Base-by-base conservation (phyloP, 1,139 yeast genomes). In the Geotrichum carabidarum region DNA sequence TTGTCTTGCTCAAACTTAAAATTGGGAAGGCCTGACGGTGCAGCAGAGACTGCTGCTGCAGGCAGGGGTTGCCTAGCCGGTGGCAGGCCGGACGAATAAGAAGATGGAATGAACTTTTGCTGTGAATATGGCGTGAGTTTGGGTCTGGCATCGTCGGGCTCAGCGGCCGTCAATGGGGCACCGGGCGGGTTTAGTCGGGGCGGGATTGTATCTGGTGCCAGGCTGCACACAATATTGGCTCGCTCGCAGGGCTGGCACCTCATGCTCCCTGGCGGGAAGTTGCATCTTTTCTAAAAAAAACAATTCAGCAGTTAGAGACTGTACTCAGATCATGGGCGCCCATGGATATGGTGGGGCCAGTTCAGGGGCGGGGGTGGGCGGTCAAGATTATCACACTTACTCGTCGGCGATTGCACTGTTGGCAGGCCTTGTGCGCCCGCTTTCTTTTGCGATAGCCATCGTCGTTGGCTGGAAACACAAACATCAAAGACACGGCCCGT, bases 401-500 rank as follows among this genome's bases (percentile, higher is more conserved):
- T 30, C 73, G 65, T 54, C 78, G 73, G 18, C 71, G 65, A 38
- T 81, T 74, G 65, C 83, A 79, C 59, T 71, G 76, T 53, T 66
- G 73, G 62, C 83, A 79, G 57, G 82, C 80, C 61, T 76, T 75
- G 64, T 77, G 79, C 1, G 81, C 78, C 27, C 83, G 68, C 62
- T 79, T 79, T 44, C 84, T 70, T 41, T 78, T 75, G 56, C 79
- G 75, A 63, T 79, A 80, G 63, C 73, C 79, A 40, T 75, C 73
- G 64, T 80, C 75, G 64, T 80, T 79, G n/a, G 83, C 83, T 2
- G 83, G 83, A 59, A 80, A 80, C 50, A 79, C 83, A 65, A 74
- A 75, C 81, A 78, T 79, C 11, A n/a, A n/a, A 8, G n/a, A 14
- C 40, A 37, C 27, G 27, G 27, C 27, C 27, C 4, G 27, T 22